Conservation (phyloP, 2,329 filamentous ascomycete species). For the Epichloe glyceriae region DNA sequence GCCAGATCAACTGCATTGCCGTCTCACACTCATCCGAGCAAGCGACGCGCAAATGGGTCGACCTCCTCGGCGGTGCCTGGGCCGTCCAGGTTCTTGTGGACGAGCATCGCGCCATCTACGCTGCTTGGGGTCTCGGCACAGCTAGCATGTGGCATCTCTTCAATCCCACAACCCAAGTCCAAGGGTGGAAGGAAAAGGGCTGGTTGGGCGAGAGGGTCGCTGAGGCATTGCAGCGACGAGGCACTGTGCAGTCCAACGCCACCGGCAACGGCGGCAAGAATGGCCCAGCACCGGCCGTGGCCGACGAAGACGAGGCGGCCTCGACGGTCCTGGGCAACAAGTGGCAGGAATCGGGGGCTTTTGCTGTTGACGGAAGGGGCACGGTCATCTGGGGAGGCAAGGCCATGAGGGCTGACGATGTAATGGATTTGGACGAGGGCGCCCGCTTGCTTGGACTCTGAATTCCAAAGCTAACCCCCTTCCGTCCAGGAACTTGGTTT, state of each 20-base stretch:
- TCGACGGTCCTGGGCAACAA: slow-evolving; percentile 39
- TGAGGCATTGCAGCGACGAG: slow-evolving; percentile 27
- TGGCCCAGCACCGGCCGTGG: not conserved
- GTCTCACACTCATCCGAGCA: slow-evolving; percentile 44
- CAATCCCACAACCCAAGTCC: slow-evolving; percentile 38
- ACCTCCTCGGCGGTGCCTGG: slow-evolving; percentile 44
- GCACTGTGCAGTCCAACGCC: slow-evolving; percentile 21
- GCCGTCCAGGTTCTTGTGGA: slow-evolving; percentile 42
- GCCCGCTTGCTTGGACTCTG: slow-evolving; percentile 20
- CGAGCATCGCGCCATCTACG: slow-evolving; percentile 42
- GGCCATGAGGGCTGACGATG: slow-evolving; percentile 33
- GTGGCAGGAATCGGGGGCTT: slow-evolving; percentile 41
- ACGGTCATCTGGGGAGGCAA: slow-evolving; percentile 38
- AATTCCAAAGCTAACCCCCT: not conserved
- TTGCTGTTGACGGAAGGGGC: slow-evolving; percentile 36
- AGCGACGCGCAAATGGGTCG: slow-evolving; percentile 44
- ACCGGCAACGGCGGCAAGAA: slow-evolving; percentile 10
- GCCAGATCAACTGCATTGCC: slow-evolving; percentile 39
- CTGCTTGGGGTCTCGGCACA: slow-evolving; percentile 44
- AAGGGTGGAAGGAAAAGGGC: slow-evolving; percentile 40
- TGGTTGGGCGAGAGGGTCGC: slow-evolving; percentile 41
- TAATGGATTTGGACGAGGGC: slow-evolving; percentile 40
- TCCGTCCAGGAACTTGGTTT: too few relatives aligned
- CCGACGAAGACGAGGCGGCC: slow-evolving; percentile 21
- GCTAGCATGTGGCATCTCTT: slow-evolving; percentile 38